phyloP scores from a whole-genome alignment of 2,329 filamentous ascomycete species.

The Pleomassaria siparia region DNA sequence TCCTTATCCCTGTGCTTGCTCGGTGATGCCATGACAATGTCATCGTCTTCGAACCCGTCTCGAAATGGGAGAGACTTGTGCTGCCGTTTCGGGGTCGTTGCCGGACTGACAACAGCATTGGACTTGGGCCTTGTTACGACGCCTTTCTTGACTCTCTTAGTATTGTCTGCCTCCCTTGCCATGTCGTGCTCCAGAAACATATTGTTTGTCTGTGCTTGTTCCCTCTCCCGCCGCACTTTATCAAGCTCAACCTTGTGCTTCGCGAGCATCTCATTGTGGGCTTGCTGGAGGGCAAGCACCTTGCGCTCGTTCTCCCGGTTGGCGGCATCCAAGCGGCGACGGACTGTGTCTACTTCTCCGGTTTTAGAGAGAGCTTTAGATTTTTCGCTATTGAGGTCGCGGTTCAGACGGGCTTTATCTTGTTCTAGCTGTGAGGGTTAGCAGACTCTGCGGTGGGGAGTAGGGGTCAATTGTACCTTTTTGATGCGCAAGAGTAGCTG shows the following conservation, averaged over 20 bases:
- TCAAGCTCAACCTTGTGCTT: conserved; percentile 67
- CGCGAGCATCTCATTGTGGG: conserved; percentile 64
- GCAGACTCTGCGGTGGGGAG: conserved; percentile 2
- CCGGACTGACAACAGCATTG: conserved; percentile 34
- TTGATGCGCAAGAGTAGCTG: conserved; percentile 47
- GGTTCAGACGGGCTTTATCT: conserved; percentile 43
- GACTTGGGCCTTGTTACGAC: conserved; percentile 20
- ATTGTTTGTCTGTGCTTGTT: conserved; percentile 67
- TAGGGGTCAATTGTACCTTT: conserved; percentile 28
- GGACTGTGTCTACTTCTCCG: conserved; percentile 75
- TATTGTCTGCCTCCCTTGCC: conserved; percentile 58
- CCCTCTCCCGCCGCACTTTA: conserved; percentile 64
- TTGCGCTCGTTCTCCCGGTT: conserved; percentile 64
- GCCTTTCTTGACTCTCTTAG: conserved; percentile 43
- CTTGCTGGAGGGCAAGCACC: conserved; percentile 62
- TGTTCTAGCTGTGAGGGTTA: conserved; percentile 45
- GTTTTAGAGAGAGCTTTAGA: conserved; percentile 62
- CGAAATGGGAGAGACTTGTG: conserved; percentile 61
- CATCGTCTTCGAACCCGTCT: conserved; percentile 76
- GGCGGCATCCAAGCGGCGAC: conserved; percentile 66
- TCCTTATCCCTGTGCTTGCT: conserved; percentile 51
- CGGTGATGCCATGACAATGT: conserved; percentile 59
- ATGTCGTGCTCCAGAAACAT: conserved; percentile 74
- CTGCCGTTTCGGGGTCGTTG: conserved; percentile 62
- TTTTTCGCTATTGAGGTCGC: conserved; percentile 45